A percentile compares a stretch with the other conserved stretches of the same genome.
phyloP scores from a whole-genome alignment of 768 basidiomycete genomes.

The Tylopilus sp. region DNA sequence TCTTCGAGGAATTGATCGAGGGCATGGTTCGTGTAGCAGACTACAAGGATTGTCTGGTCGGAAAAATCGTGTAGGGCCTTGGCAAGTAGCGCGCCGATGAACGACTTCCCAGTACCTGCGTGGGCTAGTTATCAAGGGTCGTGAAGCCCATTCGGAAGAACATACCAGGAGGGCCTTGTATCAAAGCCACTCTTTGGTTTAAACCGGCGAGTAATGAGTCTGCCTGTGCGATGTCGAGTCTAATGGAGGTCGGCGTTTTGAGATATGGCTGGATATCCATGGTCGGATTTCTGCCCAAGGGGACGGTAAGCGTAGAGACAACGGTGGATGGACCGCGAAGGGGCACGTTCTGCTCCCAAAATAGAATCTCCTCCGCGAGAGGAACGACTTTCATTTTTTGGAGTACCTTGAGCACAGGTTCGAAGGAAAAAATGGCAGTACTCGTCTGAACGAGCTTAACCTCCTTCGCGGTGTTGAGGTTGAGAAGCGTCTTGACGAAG shows the following conservation, averaged over 20 bases:
- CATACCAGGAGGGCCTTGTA: constrained; percentile 72
- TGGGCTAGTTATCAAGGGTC: background rate
- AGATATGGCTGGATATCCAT: constrained; percentile 43
- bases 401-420: constrained; percentile 57
- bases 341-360: constrained; percentile 41
- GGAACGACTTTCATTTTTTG: constrained; percentile 45
- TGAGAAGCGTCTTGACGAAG: constrained; percentile 37
- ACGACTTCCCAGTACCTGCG: constrained; percentile 69
- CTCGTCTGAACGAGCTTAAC: constrained; percentile 55
- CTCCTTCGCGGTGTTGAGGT: constrained; percentile 33
- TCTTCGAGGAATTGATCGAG: constrained; percentile 66
- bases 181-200: constrained; percentile 53
- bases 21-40: constrained; percentile 73
- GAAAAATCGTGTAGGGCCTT: constrained; percentile 53
- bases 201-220: constrained; percentile 47
- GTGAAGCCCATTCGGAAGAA: background rate
- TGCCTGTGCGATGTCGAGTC: constrained; percentile 50
- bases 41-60: constrained; percentile 51
- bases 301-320: constrained; percentile 24
- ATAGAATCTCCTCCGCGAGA: constrained; percentile 47
- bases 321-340: constrained; percentile 9
- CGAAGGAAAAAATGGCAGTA: constrained; percentile 59
- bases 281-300: constrained; percentile 30
- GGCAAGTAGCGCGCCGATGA: constrained; percentile 62
- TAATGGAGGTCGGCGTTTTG: constrained; percentile 36